phyloP scores from a whole-genome alignment of 2,329 filamentous ascomycete species.

The Verticillium alfalfae region DNA sequence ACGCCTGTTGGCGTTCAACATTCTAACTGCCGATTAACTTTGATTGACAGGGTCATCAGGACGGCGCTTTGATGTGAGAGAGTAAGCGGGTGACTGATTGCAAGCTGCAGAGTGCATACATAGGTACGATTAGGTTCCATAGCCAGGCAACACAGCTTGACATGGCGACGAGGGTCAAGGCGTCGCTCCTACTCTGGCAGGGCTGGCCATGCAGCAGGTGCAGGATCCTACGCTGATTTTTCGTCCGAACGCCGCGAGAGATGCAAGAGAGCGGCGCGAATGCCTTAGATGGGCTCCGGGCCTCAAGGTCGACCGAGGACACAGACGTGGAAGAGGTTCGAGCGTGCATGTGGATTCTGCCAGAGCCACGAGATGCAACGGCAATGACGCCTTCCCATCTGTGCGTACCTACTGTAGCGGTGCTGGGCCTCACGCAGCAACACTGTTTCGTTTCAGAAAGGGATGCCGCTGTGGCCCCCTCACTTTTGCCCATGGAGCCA shows the following conservation, averaged over 20 bases:
- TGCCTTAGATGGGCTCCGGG: background rate
- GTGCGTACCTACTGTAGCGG: background rate
- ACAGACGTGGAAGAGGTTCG: slow-evolving; percentile 1
- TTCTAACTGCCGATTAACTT: background rate
- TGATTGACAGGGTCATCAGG: background rate
- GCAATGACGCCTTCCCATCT: background rate
- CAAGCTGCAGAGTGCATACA: background rate
- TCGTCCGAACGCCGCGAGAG: background rate
- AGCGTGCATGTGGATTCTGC: background rate
- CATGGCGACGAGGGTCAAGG: background rate
- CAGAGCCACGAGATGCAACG: background rate
- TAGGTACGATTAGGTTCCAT: background rate
- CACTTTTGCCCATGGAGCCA: background rate
- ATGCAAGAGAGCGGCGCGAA: background rate
- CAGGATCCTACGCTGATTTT: background rate
- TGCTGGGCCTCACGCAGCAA: background rate
- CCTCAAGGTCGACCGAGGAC: background rate
- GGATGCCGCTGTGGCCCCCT: background rate
- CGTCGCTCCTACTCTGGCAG: background rate
- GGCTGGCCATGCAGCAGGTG: background rate
- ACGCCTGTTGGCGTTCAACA: background rate
- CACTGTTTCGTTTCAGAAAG: slow-evolving; percentile 1
- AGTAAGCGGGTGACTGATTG: background rate
- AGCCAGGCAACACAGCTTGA: background rate
- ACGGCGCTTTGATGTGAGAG: background rate